These are phyloP conservation scores for Candida chauliodis DNA, from an alignment of 805 yeast species.

Conservation along the genomic window DNA sequence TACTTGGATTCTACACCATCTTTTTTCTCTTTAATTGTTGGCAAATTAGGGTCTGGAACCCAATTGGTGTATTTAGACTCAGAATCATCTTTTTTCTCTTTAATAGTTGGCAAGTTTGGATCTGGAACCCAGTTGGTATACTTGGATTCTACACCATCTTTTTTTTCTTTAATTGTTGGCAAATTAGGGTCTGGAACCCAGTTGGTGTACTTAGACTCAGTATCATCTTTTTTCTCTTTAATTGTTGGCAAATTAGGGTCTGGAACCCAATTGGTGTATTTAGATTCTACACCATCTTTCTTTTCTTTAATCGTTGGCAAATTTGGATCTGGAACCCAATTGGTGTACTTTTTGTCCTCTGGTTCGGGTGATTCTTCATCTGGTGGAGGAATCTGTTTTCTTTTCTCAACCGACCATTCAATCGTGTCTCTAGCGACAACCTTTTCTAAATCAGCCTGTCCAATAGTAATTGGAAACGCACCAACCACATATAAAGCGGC, in stretches of 20 bases:
- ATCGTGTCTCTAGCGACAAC: background rate
- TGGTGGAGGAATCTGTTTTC: too few relatives aligned
- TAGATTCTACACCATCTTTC: background rate
- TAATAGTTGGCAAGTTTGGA: background rate
- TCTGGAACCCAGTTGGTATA: background rate
- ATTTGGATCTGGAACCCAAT: too few relatives aligned
- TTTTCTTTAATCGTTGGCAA: background rate
- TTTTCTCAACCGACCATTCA: background rate
- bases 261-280: background rate
- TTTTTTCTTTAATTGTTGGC: background rate
- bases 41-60: slow-evolving; percentile 1
- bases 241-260: background rate
- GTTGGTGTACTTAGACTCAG: background rate
- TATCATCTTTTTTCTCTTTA: background rate
- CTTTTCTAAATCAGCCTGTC: background rate
- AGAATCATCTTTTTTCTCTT: background rate
- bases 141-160: background rate
- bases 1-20: background rate
- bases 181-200: slow-evolving; percentile 1
- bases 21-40: background rate
- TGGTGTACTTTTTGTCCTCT: too few relatives aligned
- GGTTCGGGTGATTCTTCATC: too few relatives aligned
- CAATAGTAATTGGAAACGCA: background rate
- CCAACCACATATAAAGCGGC: background rate
- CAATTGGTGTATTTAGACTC: background rate